Conservation (phyloP, 306 rosid genomes). For the Biancaea sappan region DNA sequence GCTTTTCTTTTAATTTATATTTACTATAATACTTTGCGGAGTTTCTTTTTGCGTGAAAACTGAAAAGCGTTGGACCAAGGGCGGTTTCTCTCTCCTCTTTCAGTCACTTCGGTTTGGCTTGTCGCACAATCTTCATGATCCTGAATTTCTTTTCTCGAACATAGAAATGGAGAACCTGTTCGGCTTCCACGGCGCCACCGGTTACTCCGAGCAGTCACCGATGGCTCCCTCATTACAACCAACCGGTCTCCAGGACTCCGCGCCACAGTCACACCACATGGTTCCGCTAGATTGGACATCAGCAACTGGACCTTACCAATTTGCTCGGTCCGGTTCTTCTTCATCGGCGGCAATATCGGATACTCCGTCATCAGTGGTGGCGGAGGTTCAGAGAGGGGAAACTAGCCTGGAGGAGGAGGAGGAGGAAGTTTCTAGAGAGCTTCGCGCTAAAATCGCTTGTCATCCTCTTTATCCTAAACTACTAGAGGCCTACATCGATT, state of each 20-base stretch:
- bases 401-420: constrained; percentile 30
- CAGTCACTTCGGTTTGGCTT: not conserved
- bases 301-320: constrained; percentile 33
- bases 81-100: not conserved
- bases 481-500: constrained; percentile 64
- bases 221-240: constrained; percentile 29
- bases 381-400: constrained; percentile 30
- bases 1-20: no score
- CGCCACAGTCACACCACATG: not conserved
- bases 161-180: constrained; percentile 50
- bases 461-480: constrained; percentile 82
- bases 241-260: not conserved
- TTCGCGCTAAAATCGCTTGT: constrained; percentile 61
- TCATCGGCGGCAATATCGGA: constrained; percentile 40
- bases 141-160: not conserved
- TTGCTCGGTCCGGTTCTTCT: constrained; percentile 17
- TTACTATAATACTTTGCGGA: not conserved
- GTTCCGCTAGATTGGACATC: constrained; percentile 20
- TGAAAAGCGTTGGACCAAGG: not conserved
- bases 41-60: not conserved
- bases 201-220: constrained; percentile 33
- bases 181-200: constrained; percentile 31
- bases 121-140: constrained; percentile 10
- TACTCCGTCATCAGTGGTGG: constrained; percentile 35
- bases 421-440: constrained; percentile 38